A percentile compares a stretch with the other conserved stretches of the same genome.
Conservation (phyloP, 129 eudicot species). For the Tagetes patula region DNA sequence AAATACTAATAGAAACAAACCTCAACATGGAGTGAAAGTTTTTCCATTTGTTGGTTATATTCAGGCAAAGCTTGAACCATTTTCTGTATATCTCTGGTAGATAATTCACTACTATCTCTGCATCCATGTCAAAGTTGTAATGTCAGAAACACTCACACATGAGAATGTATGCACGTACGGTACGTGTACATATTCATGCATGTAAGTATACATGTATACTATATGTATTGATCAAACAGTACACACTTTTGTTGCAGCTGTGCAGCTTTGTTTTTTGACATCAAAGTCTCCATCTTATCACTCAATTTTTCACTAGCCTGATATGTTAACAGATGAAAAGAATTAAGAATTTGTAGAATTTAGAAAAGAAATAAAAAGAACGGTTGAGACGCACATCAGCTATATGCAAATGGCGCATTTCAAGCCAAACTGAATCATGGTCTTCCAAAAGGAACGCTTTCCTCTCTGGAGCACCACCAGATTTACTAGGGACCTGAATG, state of each 20-base stretch:
- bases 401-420: conserved; percentile 86
- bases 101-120: conserved; percentile 83
- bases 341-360: conserved; percentile 19
- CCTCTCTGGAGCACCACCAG: conserved; percentile 82
- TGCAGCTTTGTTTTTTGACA: conserved; percentile 89
- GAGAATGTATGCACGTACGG: neutral
- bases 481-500: conserved; percentile 71
- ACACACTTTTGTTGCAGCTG: conserved; percentile 80
- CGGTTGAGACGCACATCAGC: conserved; percentile 67
- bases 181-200: neutral
- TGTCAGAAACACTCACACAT: conserved; percentile 19
- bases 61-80: conserved; percentile 99
- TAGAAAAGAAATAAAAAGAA: neutral
- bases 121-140: conserved; percentile 30
- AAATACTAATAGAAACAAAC: conserved; percentile 40
- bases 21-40: conserved; percentile 88
- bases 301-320: conserved; percentile 90
- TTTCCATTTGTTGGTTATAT: conserved; percentile 83
- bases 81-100: conserved; percentile 91
- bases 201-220: neutral
- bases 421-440: conserved; percentile 91
- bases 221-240: neutral
- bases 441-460: conserved; percentile 83
- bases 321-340: conserved; percentile 32
- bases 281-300: conserved; percentile 82